Evolutionary conservation across 129 eudicot species (phyloP).

Genomic region (sunflower (Helianthus annuus)): DNA sequence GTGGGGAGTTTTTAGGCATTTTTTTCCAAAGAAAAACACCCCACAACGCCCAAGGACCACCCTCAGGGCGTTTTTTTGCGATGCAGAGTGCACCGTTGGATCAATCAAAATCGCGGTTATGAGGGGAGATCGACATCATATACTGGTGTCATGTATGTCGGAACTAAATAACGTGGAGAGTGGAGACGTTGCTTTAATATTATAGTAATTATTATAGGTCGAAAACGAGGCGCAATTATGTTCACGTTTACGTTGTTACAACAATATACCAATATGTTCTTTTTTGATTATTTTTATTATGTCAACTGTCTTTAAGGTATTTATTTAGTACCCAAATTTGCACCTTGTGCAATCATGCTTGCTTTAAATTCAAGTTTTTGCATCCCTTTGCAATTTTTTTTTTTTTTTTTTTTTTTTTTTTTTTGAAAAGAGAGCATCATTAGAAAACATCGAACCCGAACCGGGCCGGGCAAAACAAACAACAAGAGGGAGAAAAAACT

Average conservation of each 20-base stretch:
- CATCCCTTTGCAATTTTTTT: neutral
- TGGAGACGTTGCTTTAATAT: neutral
- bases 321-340: neutral
- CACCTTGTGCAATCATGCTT: neutral
- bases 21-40: too few relatives aligned
- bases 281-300: neutral
- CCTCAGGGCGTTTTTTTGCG: too few relatives aligned
- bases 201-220: neutral
- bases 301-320: neutral
- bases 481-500: too few relatives aligned
- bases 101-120: slow-evolving; percentile 58
- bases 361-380: neutral
- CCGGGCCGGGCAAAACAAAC: too few relatives aligned
- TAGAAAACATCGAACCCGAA: too few relatives aligned
- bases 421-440: too few relatives aligned
- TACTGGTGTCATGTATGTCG: neutral
- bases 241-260: neutral
- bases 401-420: too few relatives aligned
- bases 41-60: too few relatives aligned
- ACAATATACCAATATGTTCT: neutral
- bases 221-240: neutral
- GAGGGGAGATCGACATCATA: slow-evolving; percentile 12
- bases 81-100: slow-evolving; percentile 58
- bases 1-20: too few relatives aligned
- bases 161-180: slow-evolving; percentile 14